These are phyloP conservation scores for Dichotomocladium elegans DNA, from an alignment of 371 early-diverging fungal species.

Conservation along the genomic window DNA sequence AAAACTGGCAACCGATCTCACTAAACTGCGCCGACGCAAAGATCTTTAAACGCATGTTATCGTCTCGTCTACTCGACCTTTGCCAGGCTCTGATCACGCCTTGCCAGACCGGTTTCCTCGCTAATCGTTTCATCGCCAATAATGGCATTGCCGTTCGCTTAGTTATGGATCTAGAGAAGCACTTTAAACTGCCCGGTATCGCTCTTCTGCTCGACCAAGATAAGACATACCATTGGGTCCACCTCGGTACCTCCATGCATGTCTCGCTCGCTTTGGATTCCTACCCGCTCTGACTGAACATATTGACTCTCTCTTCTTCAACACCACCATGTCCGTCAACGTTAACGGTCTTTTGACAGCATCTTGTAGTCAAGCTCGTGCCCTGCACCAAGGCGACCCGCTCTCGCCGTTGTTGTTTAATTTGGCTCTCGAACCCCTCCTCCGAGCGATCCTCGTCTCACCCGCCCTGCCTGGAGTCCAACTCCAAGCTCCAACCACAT, in stretches of 20 bases:
- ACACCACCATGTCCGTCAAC: conserved; percentile 10
- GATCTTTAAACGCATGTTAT: conserved; percentile 8
- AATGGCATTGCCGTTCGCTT: conserved; percentile 1
- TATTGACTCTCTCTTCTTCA: conserved; percentile 13
- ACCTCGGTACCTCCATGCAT: conserved; percentile 6
- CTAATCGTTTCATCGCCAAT: conserved; percentile 8
- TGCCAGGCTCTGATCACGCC: conserved; percentile 1
- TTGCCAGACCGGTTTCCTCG: conserved; percentile 15
- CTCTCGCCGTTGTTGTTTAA: conserved; percentile 26
- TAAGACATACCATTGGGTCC: conserved; percentile 11
- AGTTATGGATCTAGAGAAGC: not conserved
- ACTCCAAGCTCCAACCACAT: not conserved
- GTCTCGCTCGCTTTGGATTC: not conserved
- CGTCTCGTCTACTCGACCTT: not conserved
- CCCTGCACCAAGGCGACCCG: conserved; percentile 25
- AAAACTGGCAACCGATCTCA: conserved; percentile 27
- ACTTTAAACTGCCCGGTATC: not conserved
- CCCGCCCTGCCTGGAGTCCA: not conserved
- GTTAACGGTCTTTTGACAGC: conserved; percentile 16
- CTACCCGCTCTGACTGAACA: not conserved
- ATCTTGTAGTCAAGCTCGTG: conserved; percentile 11
- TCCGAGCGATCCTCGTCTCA: not conserved
- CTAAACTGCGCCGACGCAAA: conserved; percentile 12
- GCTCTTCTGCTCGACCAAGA: conserved; percentile 5
- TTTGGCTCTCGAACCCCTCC: conserved; percentile 23